Evolutionary conservation across 2,329 filamentous ascomycete genomes (phyloP), one percentile per base, ranked within the genome.

Genomic region (Cordyceps javanica): DNA sequence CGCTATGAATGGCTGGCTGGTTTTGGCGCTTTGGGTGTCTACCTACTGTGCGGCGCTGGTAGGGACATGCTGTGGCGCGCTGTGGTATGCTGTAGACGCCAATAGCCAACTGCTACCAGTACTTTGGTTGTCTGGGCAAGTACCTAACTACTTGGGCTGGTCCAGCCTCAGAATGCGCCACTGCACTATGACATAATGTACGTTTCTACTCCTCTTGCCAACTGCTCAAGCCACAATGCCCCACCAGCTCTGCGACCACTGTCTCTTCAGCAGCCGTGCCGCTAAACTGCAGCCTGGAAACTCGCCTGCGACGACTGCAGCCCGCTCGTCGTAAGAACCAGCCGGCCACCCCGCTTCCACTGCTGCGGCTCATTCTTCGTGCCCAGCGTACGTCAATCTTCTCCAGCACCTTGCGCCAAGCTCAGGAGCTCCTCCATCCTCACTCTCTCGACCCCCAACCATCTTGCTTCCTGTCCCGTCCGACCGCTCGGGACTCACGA

Each of bases 311-410:
- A 26, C 46, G 13, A 30, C 46, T 50, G 36, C 11, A 25, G 55
- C 23, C 48, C 46, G 8, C 48, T 19, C n/a, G 30, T 46, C 21
- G 56, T 46, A 23, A 59, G 50, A 34, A 50, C 55, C 55, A 57
- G 32, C 26, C 55, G 19, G 30, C 30, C 55, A 57, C 55, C 55
- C 55, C 55, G 45, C 55, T 57, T 48, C 41, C 42, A 9, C 21
- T 48, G 42, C 53, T 55, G 53, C 53, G 53, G 53, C 57, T 48
- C 52, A 32, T 25, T 57, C 55, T 46, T 57, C 55, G 55, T 36
- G 11, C 42, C 11, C 57, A 51, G 55, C 57, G 52, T 55, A 57
- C 46, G 55, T 57, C 55, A 55, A 55, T 34, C 30, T 5, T 25
- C 23, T 45, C 23, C 53, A 55, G 53, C 55, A 42, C 44, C 45